These are phyloP conservation scores for Phytophthora parvispora DNA, from an alignment of 352 stramenopile genomes.

Conservation along the genomic window DNA sequence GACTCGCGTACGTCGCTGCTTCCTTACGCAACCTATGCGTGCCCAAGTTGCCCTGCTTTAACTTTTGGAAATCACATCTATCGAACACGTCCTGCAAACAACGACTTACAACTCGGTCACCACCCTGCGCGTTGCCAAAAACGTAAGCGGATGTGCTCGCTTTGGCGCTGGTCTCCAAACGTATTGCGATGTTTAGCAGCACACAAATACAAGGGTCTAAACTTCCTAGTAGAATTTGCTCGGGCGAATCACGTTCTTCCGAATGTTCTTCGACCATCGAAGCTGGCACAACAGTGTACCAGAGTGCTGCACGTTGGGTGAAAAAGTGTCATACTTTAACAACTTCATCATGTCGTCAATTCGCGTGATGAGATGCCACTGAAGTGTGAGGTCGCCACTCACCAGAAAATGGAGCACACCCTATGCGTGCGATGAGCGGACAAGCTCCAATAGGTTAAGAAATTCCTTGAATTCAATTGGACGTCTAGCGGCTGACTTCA, in stretches of 20 bases:
- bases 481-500: constrained; percentile 8
- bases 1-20: constrained; percentile 15
- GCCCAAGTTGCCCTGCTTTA: constrained; percentile 6
- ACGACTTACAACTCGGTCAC: constrained; percentile 11
- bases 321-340: constrained; percentile 11
- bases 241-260: constrained; percentile 27
- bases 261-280: constrained; percentile 33
- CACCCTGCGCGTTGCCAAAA: constrained; percentile 22
- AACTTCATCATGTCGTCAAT: constrained; percentile 44
- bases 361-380: constrained; percentile 23
- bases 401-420: not conserved
- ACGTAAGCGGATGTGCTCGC: constrained; percentile 5
- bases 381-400: not conserved
- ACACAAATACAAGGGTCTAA: constrained; percentile 21
- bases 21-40: constrained; percentile 9
- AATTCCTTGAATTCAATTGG: constrained; percentile 16
- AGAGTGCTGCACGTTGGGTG: constrained; percentile 12
- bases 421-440: not conserved
- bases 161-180: constrained; percentile 13
- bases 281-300: constrained; percentile 21
- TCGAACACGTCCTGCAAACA: constrained; percentile 10
- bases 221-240: constrained; percentile 27
- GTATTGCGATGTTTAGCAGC: constrained; percentile 21
- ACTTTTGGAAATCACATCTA: not conserved
- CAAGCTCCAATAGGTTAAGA: not conserved